phyloP scores from a whole-genome alignment of 331 rosid species.

The Telfairia occidentalis region DNA sequence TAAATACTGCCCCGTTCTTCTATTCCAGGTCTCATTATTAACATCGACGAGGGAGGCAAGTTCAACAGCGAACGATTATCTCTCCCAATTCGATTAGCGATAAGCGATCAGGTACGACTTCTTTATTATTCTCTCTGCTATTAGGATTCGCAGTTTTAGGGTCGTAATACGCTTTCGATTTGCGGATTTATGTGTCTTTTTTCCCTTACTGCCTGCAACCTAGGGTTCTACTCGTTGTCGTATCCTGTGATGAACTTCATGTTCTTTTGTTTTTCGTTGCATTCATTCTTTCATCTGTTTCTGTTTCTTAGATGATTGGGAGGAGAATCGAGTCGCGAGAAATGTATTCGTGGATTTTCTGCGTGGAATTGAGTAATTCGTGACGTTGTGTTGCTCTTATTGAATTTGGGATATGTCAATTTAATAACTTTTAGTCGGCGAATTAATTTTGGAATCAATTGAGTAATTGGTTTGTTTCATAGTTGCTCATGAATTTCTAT shows the following conservation, averaged over 20 bases:
- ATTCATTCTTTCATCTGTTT: not conserved
- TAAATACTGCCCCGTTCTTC: not conserved
- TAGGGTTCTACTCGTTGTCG: not conserved
- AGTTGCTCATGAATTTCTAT: not conserved
- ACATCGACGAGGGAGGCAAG: not conserved
- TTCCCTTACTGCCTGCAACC: not conserved
- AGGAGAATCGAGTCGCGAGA: not conserved
- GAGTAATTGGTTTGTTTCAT: not conserved
- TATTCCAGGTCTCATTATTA: not conserved
- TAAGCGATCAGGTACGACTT: not conserved
- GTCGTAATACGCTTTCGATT: not conserved
- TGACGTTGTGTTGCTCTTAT: not conserved
- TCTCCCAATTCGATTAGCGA: not conserved
- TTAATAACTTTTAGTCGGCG: not conserved
- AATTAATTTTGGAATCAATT: too few relatives aligned
- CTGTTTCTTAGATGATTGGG: not conserved
- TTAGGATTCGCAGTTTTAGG: not conserved
- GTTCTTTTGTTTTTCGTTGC: not conserved
- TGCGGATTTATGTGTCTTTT: not conserved
- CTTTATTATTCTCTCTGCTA: not conserved
- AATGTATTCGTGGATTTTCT: not conserved
- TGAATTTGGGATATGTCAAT: not conserved
- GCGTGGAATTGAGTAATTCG: not conserved
- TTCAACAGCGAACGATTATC: not conserved
- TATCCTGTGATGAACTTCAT: not conserved